Evolutionary conservation across 192 early-diverging fungal genomes (phyloP), one percentile per base, ranked within the genome.

Genomic region (Funneliformis mosseae): DNA sequence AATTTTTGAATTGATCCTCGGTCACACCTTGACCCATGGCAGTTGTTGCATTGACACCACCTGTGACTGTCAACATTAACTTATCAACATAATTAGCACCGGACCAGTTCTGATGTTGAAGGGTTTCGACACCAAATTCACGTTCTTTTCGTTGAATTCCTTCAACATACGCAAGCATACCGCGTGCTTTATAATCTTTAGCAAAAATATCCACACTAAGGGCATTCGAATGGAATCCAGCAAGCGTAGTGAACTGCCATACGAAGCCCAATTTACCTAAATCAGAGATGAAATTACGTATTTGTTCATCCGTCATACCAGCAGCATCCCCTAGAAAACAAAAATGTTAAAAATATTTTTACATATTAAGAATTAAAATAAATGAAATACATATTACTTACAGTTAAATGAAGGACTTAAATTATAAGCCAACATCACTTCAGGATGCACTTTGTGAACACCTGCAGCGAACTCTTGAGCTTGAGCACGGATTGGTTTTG

Each of bases 181-280:
- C 96, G 69, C 89, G 87, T 80, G 91, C 87, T 62, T 96, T 92
- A 83, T 93, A 99, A 81, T 94, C 90, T 68, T 92, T 91, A 23
- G 97, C 95, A 90, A 99, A 97, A 64, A 93, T 83, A 64, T 86
- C 85, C 64, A 66, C 88, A 10, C 93, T 95, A 41, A 99, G 88
- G 1, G 96, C 95, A 80, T 96, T 94, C 76, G 94, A 94, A 83
- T 97, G 96, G 89, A 97, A 93, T 84, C 97, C 97, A 82, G 92
- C 96, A 39, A 99, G 88, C 21, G 97, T 99, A 82, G 97, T 98
- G 84, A 99, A 99, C 87, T 99, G 96, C 96, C 97, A 99, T 46
- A 89, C 90, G 88, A 98, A 98, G n/a, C 97, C 96, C 10, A 97
- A 89, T 83, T 90, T 90, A 76, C 94, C 96, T 33, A 99, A 88